These are phyloP conservation scores for Epichloe baconii DNA, from an alignment of 2,329 filamentous ascomycete species.

Conservation along the genomic window DNA sequence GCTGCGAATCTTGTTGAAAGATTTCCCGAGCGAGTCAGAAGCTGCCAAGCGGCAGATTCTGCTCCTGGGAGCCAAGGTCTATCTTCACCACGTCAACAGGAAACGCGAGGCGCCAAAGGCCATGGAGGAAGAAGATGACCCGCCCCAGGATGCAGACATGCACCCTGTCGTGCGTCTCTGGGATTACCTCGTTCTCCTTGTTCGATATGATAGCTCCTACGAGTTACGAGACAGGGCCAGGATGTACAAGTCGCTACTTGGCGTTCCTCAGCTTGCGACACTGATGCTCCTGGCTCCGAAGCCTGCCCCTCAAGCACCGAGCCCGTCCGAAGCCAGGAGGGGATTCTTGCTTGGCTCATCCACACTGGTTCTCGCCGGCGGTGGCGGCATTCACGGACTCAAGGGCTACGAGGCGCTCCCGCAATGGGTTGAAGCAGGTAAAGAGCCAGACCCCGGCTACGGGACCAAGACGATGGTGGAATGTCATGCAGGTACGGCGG, in stretches of 20 bases:
- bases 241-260: conserved; percentile 74
- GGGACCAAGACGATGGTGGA: conserved; percentile 40
- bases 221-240: conserved; percentile 85
- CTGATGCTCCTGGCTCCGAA: conserved; percentile 88
- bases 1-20: conserved; percentile 72
- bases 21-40: conserved; percentile 74
- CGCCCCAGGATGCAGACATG: conserved; percentile 18
- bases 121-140: conserved; percentile 19
- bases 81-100: conserved; percentile 72
- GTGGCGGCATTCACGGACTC: conserved; percentile 59
- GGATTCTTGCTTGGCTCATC: conserved; percentile 71
- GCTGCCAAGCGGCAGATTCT: conserved; percentile 84
- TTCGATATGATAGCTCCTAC: conserved; percentile 88
- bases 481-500: conserved; percentile 18
- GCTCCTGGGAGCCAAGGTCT: conserved; percentile 89
- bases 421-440: conserved; percentile 68
- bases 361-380: conserved; percentile 70
- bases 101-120: conserved; percentile 32
- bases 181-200: conserved; percentile 72
- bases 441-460: conserved; percentile 67
- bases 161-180: conserved; percentile 69
- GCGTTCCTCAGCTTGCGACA: conserved; percentile 74
- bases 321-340: conserved; percentile 72
- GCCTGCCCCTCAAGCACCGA: conserved; percentile 79
- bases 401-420: conserved; percentile 70